Evolutionary conservation across 306 rosid species (phyloP), one percentile per base, ranked within the genome.

Genomic region (Castanea crenata): DNA sequence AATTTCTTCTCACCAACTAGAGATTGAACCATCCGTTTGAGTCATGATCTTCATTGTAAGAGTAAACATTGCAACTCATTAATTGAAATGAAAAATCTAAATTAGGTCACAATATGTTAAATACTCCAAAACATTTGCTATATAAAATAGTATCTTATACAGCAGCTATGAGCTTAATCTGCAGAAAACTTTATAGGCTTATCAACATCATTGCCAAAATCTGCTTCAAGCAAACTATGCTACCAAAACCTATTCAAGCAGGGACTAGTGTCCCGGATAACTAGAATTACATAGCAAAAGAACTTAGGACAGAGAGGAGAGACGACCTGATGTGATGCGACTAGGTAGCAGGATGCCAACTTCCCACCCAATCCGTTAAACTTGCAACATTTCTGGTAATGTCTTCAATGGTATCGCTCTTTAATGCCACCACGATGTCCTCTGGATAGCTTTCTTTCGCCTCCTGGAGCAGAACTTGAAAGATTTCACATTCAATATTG

Each of bases 401-500:
- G 81, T 93, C 98, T 80, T 90, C 92, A 69, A 90, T 81, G 51
- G 67, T 83, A 78, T 91, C 86, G 71, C 94, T 90, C 89, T 80
- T 90, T 59, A 93, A 32, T 27, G 94, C 88, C 70, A 86, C 65
- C 55, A 93, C 97, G 68, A 81, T 92, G 46, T 91, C 83, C 80
- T 94, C 97, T 0, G 85, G 71, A 74, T 94, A 94, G 68, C 92
- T 92, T 74, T 92, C 94, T 78, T 85, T 90, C 18, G 97, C 99
- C 79, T 94, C 99, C 81, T 92, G 95, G 2, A 94, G 95, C 76
- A 94, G 75, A 81, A 93, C 91, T 79, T 90, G 95, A 81, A 92
- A 92, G 87, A 94, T 94, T 81, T 94, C 98, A 69, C 96, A 94
- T 76, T 94, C 93, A 12, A 94, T 74, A 69, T 94, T 94, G 91